Base-by-base conservation (phyloP, 495 filamentous ascomycete genomes). In the Podospora didyma region DNA sequence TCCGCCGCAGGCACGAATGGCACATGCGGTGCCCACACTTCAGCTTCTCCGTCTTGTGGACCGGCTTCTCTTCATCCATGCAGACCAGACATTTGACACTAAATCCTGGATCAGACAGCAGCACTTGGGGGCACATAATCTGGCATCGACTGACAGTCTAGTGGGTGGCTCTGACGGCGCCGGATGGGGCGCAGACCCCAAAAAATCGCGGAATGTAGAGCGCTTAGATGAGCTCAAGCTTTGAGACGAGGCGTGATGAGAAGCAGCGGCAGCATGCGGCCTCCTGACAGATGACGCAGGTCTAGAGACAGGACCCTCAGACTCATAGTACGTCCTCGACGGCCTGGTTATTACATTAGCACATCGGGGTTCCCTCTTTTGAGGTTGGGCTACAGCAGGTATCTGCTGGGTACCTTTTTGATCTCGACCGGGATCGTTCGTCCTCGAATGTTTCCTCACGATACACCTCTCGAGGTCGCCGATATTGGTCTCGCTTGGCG, bases 21-120 rank as follows among this genome's bases (percentile, higher is more conserved):
- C 90, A 95, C 86, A 89, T 91, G 42, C 82, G 81, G 65, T 95
- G 90, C 22, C 80, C 80, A 64, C 90, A 95, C 54, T 81, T 77
- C 41, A 92, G 80, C 61, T 86, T 87, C 19, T 82, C 85, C 20
- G 83, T 79, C 69, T 84, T 80, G 49, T 75, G 74, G 41, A 75
- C 62, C 1, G 83, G 81, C 3, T 84, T 65, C 54, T 85, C 82
- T 49, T 86, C 80, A 34, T 83, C 79, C 62, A 84, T 68, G 69
- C 89, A 94, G 22, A 79, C 82, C 17, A 90, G 68, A 55, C 89
- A 93, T 63, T 85, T 77, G 28, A 84, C 77, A 54, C 87, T 89
- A 51, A 24, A 52, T 48, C 23, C 52, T 35, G 23, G 37, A 65
- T 70, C 62, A 69, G 55, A 39, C 17, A 42, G 12, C 12, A 42